Base-by-base conservation (phyloP, 192 early-diverging fungal species). In the Anaeromyces robustus region DNA sequence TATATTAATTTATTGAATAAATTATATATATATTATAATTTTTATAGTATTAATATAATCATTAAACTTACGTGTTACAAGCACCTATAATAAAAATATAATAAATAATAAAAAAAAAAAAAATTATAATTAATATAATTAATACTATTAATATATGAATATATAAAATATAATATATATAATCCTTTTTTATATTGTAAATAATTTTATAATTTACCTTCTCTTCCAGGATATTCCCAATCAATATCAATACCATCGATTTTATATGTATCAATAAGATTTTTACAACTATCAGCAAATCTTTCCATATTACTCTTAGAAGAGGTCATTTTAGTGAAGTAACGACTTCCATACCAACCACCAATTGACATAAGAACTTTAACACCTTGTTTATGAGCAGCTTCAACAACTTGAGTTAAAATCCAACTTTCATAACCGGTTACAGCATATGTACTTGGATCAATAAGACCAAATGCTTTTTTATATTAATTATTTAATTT, bases 241-340 rank as follows among this genome's bases (percentile, higher is more conserved):
- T 94, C 94, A 81, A 94, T 85, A 82, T 94, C 94, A 79, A 92
- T 87, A 80, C 94, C 94, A 86, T 94, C 92, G 2, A 93, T 30
- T 79, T 18, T 2, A 28, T 37, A n/a, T 6, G 17, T 41, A 28
- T 28, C n/a, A 28, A 37, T 79, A 41, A 37, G 31, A 79, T n/a
- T 79, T 28, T 79, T n/a, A 68, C 52, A 68, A 68, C 52, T 68
- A 4, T 68, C 52, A n/a, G 26, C 52, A 68, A 68, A 68, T n/a
- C n/a, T 68, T n/a, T 68, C 19, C 26, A 68, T 68, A n/a, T 68
- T 68, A 68, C 26, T 68, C 11, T 68, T 22, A 11, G 52, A 68
- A 68, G 52, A 68, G 9, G 52, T 68, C 52, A 68, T 68, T n/a
- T 68, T 26, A 68, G 52, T 68, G 28, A 68, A 68, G 26, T 68